These are phyloP conservation scores for Bryum argenteum DNA, from an alignment of 225 moss, liverwort and hornwort species.

Conservation along the genomic window DNA sequence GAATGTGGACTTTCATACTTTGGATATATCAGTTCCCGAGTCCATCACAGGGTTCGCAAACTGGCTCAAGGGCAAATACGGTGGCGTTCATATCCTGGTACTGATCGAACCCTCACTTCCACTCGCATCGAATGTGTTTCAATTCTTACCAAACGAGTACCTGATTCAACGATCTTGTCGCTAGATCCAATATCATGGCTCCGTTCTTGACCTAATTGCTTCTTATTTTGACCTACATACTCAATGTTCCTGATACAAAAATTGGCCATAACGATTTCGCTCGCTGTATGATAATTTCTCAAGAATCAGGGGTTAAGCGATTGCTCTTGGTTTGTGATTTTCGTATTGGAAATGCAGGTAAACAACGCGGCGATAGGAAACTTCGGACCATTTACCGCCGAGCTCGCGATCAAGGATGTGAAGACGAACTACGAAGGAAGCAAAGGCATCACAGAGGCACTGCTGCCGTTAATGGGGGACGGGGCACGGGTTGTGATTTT, in stretches of 20 bases:
- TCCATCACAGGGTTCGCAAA: conserved; percentile 36
- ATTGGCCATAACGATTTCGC: no score
- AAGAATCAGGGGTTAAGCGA: no score
- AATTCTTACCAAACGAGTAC: neutral
- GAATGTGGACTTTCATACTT: conserved; percentile 43
- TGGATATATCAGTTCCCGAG: conserved; percentile 40
- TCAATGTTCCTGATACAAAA: no score
- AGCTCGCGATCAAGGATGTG: conserved; percentile 34
- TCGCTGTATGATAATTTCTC: no score
- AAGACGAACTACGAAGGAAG: conserved; percentile 47
- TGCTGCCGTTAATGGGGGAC: conserved; percentile 50
- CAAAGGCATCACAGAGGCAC: conserved; percentile 41
- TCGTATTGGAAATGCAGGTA: no score
- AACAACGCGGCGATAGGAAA: conserved; percentile 56
- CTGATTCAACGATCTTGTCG: neutral
- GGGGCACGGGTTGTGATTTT: conserved; percentile 56
- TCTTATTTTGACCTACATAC: no score
- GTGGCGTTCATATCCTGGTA: conserved; percentile 68
- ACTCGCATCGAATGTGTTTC: neutral
- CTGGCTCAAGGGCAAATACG: conserved; percentile 51
- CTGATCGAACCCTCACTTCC: no score
- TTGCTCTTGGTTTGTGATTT: no score
- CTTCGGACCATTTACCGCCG: neutral
- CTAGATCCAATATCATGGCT: neutral
- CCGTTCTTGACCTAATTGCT: no score